Conservation (phyloP, 2,329 filamentous ascomycete genomes). For the Aspergillus sp. region DNA sequence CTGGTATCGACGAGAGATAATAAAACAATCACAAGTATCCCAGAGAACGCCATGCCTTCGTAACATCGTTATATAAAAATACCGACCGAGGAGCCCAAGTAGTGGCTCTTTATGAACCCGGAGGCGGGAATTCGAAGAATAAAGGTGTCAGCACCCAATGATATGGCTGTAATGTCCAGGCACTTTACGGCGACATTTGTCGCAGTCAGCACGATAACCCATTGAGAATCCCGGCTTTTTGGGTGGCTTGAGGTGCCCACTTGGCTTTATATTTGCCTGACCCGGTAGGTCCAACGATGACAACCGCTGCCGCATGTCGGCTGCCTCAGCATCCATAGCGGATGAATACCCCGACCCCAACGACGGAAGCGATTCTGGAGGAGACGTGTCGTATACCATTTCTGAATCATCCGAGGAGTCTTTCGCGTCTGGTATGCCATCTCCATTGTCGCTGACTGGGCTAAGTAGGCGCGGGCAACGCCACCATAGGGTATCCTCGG, state of each 20-base stretch:
- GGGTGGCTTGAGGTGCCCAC: constrained; percentile 1
- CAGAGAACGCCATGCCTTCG: background rate
- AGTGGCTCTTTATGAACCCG: background rate
- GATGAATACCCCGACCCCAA: background rate
- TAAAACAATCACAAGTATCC: background rate
- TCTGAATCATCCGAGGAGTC: constrained; percentile 16
- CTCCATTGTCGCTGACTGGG: constrained; percentile 40
- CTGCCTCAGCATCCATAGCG: constrained; percentile 1
- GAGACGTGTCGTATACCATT: constrained; percentile 16
- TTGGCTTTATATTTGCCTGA: background rate
- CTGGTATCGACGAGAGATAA: background rate
- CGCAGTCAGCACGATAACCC: constrained; percentile 75
- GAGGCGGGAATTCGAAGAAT: background rate
- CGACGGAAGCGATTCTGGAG: constrained; percentile 6
- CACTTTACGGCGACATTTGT: constrained; percentile 72
- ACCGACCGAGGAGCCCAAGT: background rate
- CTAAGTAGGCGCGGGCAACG: constrained; percentile 36
- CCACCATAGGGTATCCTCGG: constrained; percentile 20
- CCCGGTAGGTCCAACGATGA: constrained; percentile 1
- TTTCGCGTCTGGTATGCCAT: constrained; percentile 14
- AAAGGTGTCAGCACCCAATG: constrained; percentile 43
- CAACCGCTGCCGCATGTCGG: constrained; percentile 5
- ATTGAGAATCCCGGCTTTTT: constrained; percentile 66
- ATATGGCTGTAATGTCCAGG: constrained; percentile 82
- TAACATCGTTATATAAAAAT: background rate